Conservation (phyloP, 2,329 filamentous ascomycete species). For the Claviceps citrina region DNA sequence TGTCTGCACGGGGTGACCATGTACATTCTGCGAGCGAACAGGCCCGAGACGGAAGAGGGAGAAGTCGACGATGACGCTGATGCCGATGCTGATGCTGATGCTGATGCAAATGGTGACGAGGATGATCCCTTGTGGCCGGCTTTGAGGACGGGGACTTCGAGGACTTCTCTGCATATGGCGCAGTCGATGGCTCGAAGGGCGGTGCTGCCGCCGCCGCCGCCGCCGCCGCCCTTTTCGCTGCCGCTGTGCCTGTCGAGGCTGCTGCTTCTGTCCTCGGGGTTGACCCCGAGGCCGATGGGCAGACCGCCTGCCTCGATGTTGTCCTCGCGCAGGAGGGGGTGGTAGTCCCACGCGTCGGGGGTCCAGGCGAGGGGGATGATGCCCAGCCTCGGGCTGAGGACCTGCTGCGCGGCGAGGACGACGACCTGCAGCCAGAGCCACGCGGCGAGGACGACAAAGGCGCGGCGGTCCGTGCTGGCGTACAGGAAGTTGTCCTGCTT, state of each 20-base stretch:
- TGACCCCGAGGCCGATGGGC: slow-evolving; percentile 51
- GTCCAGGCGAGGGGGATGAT: slow-evolving; percentile 55
- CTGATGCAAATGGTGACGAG: too few species aligned
- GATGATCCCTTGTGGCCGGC: slow-evolving; percentile 32
- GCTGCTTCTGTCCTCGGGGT: slow-evolving; percentile 6
- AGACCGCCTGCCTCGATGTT: slow-evolving; percentile 64
- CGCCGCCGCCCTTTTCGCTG: slow-evolving; percentile 5
- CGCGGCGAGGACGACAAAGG: slow-evolving; percentile 43
- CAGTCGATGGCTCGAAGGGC: slow-evolving; percentile 54
- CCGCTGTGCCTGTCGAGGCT: background rate
- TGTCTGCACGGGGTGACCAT: slow-evolving; percentile 97
- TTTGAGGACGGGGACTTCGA: slow-evolving; percentile 72
- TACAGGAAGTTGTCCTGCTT: slow-evolving; percentile 69
- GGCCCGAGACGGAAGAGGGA: slow-evolving; percentile 39
- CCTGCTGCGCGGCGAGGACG: slow-evolving; percentile 63
- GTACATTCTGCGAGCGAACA: slow-evolving; percentile 68
- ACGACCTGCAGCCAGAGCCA: slow-evolving; percentile 86
- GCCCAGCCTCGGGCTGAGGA: slow-evolving; percentile 79
- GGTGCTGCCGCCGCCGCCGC: background rate
- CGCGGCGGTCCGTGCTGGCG: slow-evolving; percentile 48
- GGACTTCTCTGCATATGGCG: slow-evolving; percentile 81
- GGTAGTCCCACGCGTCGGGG: slow-evolving; percentile 82
- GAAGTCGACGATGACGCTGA: background rate
- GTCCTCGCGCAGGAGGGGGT: slow-evolving; percentile 74
- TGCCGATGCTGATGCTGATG: background rate